Conservation (phyloP, 2,329 filamentous ascomycete genomes). For the Phoma sp. region DNA sequence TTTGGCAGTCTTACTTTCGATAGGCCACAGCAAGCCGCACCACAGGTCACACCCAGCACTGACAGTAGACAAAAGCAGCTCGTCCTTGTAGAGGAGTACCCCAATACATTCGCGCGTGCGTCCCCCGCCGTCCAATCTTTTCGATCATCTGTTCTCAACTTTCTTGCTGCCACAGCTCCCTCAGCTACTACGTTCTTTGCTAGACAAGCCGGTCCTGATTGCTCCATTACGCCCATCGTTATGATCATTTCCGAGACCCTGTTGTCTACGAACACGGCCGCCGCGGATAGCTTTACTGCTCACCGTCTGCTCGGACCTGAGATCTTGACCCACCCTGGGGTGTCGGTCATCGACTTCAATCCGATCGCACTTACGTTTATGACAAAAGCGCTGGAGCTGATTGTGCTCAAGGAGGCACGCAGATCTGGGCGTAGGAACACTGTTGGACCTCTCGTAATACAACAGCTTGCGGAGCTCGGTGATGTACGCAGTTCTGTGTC, state of each 20-base stretch:
- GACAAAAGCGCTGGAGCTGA: conserved; percentile 79
- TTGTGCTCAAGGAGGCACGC: conserved; percentile 85
- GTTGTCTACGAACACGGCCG: conserved; percentile 82
- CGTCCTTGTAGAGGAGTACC: conserved; percentile 60
- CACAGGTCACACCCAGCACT: conserved; percentile 22
- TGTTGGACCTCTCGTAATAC: conserved; percentile 80
- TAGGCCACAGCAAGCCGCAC: conserved; percentile 19
- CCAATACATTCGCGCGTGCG: conserved; percentile 57
- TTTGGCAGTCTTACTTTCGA: conserved; percentile 74
- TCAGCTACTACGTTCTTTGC: conserved; percentile 57
- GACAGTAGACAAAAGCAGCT: conserved; percentile 47
- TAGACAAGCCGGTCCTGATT: conserved; percentile 29
- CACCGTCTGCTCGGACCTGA: conserved; percentile 88
- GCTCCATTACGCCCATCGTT: conserved; percentile 68
- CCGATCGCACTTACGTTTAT: conserved; percentile 86
- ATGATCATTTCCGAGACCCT: conserved; percentile 93
- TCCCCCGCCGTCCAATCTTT: conserved; percentile 61
- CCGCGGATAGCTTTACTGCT: conserved; percentile 90
- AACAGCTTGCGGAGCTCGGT: conserved; percentile 81
- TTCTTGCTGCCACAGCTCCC: conserved; percentile 72
- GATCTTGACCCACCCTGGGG: conserved; percentile 80
- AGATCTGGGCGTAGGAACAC: conserved; percentile 77
- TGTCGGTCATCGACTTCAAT: conserved; percentile 89
- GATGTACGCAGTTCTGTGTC: conserved; percentile 94
- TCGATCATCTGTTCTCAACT: conserved; percentile 76